Conservation (phyloP, 2,329 filamentous ascomycete genomes). For the Colletotrichum somersetense region DNA sequence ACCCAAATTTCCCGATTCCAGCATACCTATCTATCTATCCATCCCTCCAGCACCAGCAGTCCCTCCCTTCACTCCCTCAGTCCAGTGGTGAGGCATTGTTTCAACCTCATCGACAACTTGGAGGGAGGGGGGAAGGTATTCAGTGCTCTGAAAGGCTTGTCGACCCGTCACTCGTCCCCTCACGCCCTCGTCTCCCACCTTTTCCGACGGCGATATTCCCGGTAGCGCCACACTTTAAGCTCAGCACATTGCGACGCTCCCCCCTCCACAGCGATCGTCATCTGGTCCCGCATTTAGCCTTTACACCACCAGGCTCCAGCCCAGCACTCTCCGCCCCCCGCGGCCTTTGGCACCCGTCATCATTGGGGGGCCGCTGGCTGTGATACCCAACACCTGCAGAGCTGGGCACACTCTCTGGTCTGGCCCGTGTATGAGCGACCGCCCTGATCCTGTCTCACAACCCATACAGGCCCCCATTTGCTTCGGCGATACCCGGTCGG, state of each 20-base stretch:
- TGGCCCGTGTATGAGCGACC: not conserved
- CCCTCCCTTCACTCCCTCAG: not conserved
- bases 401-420: not conserved
- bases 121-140: too few relatives aligned
- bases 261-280: slow-evolving; percentile 16
- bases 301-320: not conserved
- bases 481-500: not conserved
- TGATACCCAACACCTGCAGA: not conserved
- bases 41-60: slow-evolving; percentile 16
- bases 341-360: slow-evolving; percentile 4
- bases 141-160: not conserved
- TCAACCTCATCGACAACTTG: not conserved
- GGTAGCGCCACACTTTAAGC: slow-evolving; percentile 35
- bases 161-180: not conserved
- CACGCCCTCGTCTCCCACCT: not conserved
- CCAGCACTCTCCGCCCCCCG: not conserved
- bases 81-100: not conserved
- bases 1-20: slow-evolving; percentile 14
- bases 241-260: slow-evolving; percentile 34
- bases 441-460: not conserved
- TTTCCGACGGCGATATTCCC: slow-evolving; percentile 28
- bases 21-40: not conserved
- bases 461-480: not conserved
- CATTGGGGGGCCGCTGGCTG: not conserved
- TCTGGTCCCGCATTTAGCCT: slow-evolving; percentile 6